Evolutionary conservation across 2,329 filamentous ascomycete species (phyloP), one percentile per base, ranked within the genome.

Genomic region (Fusarium austroafricanum): DNA sequence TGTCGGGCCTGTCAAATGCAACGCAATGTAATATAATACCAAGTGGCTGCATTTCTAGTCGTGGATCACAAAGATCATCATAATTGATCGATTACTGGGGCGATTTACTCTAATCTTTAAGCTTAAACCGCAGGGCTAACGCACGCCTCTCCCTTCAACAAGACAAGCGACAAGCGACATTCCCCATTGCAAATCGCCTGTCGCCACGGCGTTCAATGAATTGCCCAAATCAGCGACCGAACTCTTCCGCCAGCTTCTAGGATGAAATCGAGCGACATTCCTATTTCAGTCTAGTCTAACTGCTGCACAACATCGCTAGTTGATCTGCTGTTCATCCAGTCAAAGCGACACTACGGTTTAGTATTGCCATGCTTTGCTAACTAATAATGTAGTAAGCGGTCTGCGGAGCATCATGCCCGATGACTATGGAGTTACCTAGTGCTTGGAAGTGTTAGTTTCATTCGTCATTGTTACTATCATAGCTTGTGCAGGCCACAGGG

Each of bases 281-380:
- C 70, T 71, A 28, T 72, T 71, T 29, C 8, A 58, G 68, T 45
- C 55, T 70, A 68, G 65, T 44, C 31, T 15, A 45, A 12, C 18
- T 40, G 14, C 45, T 68, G 45, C 50, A 50, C 21, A 46, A 40
- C 49, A 53, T 61, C 10, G 21, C 40, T 55, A 55, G 44, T 20
- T 59, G 20, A 11, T 63, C 46, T 23, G 35, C 6, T 47, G 35
- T 39, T 61, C 56, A 39, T 15, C 23, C 44, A 63, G 60, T 45
- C 38, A 64, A 26, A 12, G 29, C 29, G 29, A 31, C 10, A 29
- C 10, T 29, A 29, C 28, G 6, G 10, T 23, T 26, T 9, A 26
- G 26, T 26, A 26, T 10, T 26, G 9, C 26, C 9, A 26, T 26
- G 26, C 26, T 26, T 31, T 31, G 29, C 11, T 31, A 14, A 31